Conservation (phyloP, 2,329 filamentous ascomycete species). For the Saccharata proteae region DNA sequence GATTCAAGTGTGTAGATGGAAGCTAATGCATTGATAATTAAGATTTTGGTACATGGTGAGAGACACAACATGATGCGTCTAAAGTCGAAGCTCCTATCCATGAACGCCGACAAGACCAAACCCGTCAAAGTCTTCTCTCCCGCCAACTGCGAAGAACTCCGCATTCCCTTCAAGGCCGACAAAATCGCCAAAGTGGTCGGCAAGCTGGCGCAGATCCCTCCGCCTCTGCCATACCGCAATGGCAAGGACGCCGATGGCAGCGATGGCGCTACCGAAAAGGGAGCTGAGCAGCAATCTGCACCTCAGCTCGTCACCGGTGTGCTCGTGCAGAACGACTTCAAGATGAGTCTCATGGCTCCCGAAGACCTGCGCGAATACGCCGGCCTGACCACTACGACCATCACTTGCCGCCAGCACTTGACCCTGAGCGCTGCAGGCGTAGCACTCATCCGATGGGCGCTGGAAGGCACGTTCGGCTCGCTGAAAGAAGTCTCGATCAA, state of each 20-base stretch:
- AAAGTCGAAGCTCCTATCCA: conserved; percentile 86
- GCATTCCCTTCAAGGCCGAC: conserved; percentile 89
- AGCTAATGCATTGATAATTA: conserved; percentile 1
- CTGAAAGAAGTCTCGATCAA: conserved; percentile 38
- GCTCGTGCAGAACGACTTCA: conserved; percentile 94
- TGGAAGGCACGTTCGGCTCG: conserved; percentile 86
- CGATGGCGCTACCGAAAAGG: conserved; percentile 12
- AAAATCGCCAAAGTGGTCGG: conserved; percentile 95
- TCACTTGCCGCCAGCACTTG: conserved; percentile 83
- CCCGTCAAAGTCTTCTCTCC: conserved; percentile 91
- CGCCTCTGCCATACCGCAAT: conserved; percentile 35
- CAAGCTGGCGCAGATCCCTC: conserved; percentile 71
- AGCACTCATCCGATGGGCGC: conserved; percentile 83
- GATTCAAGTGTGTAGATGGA: neutral
- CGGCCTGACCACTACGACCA: conserved; percentile 89
- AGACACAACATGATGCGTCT: conserved; percentile 97
- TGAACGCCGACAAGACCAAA: conserved; percentile 67
- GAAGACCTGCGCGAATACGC: conserved; percentile 94
- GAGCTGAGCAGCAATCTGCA: conserved; percentile 16
- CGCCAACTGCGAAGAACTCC: conserved; percentile 86
- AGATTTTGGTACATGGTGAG: conserved; percentile 95
- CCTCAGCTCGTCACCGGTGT: conserved; percentile 77
- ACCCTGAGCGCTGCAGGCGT: conserved; percentile 79
- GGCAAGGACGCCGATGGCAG: conserved; percentile 32
- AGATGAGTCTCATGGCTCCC: conserved; percentile 90